phyloP scores from a whole-genome alignment of 768 basidiomycete species.

The Cyathus striatus region DNA sequence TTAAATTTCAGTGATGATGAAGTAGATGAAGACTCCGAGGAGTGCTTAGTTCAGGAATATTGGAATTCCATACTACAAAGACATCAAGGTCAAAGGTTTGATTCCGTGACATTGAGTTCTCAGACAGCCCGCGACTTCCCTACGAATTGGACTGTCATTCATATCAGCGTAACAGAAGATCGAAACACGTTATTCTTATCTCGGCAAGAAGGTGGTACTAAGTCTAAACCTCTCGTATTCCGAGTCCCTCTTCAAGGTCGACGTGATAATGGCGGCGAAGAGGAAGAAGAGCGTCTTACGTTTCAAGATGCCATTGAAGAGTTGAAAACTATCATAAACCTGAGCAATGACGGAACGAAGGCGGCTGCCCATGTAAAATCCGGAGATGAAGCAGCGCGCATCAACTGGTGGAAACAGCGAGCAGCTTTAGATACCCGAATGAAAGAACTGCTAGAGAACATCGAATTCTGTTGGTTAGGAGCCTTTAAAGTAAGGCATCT shows the following conservation, averaged over 20 bases:
- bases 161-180: constrained; percentile 80
- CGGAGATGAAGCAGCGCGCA: constrained; percentile 58
- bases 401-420: constrained; percentile 85
- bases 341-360: constrained; percentile 73
- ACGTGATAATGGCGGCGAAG: constrained; percentile 64
- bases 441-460: constrained; percentile 67
- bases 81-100: constrained; percentile 43
- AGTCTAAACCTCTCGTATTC: constrained; percentile 66
- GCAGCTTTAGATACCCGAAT: constrained; percentile 72
- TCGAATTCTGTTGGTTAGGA: constrained; percentile 96
- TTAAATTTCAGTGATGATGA: constrained; percentile 31
- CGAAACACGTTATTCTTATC: constrained; percentile 79
- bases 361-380: constrained; percentile 66
- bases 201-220: constrained; percentile 56
- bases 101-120: constrained; percentile 34
- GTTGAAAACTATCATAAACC: constrained; percentile 71
- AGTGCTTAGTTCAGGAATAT: constrained; percentile 41
- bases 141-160: constrained; percentile 75
- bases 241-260: constrained; percentile 85
- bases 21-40: constrained; percentile 20
- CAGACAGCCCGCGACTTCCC: constrained; percentile 51
- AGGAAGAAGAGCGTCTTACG: constrained; percentile 66
- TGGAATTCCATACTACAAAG: constrained; percentile 57
- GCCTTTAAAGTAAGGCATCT: constrained; percentile 78
- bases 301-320: constrained; percentile 73